Base-by-base conservation (phyloP, 73 alveolate species). In the Paramecium pentaurelia region DNA sequence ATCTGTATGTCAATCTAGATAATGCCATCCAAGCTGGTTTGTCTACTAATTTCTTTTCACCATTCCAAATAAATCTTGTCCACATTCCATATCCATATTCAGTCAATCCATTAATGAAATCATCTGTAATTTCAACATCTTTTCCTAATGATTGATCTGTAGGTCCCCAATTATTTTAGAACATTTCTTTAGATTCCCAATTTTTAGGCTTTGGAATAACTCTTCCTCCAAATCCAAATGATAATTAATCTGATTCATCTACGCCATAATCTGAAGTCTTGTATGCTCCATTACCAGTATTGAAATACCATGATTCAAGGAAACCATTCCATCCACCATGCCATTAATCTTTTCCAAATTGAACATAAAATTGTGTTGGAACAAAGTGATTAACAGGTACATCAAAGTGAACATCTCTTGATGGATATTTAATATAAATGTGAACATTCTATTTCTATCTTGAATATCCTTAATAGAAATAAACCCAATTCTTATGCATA, bases 71-170 rank as follows among this genome's bases (percentile, higher is more conserved):
- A n/a, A 80, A 80, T 80, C 91, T 80, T 45, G 77, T 12, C 91
- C 91, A 80, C 32, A 80, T 10, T 80, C 91, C 91, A 47, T 80
- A 80, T 20, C 91, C 91, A 80, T 80, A 80, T 45, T 80, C 91
- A 80, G 71, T 80, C 3, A 80, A 6, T 44, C 91, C 91, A 49
- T 80, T 80, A 20, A 80, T 47, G 18, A 30, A 42, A 80, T 80
- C 91, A 80, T 80, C 75, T 12, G 16, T 22, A 2, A 32, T 14
- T 44, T 44, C 91, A 22, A 47, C 58, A 6, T 47, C 91, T 6
- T 11, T 27, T 44, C 91, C 91, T n/a, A 80, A 71, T 28, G 49
- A 20, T 9, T 25, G 10, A 0, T 80, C 73, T 6, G 49, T 2
- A 12, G 87, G 60, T 32, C 49, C 73, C 47, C 71, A 40, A 27